Base-by-base conservation (phyloP, 495 filamentous ascomycete species). In the Patellaria atrata region DNA sequence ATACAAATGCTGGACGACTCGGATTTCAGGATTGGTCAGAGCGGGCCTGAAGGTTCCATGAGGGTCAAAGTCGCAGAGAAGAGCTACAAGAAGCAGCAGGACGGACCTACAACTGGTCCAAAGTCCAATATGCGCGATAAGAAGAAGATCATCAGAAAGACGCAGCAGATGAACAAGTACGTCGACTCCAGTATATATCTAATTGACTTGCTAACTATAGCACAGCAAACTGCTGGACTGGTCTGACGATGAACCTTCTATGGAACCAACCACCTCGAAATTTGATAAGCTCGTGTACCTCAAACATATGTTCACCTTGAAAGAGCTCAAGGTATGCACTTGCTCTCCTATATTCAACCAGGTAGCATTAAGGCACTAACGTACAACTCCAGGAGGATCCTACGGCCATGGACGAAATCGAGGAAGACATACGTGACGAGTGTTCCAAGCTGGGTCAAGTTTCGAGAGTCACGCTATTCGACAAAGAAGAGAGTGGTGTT, bases 1-100 rank as follows among this genome's bases (percentile, higher is more conserved):
- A 82, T 94, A 40, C 75, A 82, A 58, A 73, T 94, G 64, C 70
- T 91, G 10, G 87, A 99, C 55, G 91, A 94, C 45, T 78, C 79
- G 4, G 71, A 86, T 31, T 84, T 96, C 50, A 65, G 86, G 29
- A 59, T 80, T 34, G 71, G 77, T 0, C 45, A 64, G 2, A 54
- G 53, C 6, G 65, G 63, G 1, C 52, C 65, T 5, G 59, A 52
- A 20, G 73, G 72, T 1, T 71, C 65, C 22, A 93, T 96, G 71
- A 70, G 68, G 20, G 84, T 99, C 6, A 71, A 82, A 50, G 67
- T 69, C 8, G 91, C 91, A 19, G 91, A 96, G 44, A 70, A 72
- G 35, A 85, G 79, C 36, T 99, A 81, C 62, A 99, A 96, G 60
- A 79, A 29, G 40, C 47, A 33, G 44, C 45, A 41, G 40, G 44